Evolutionary conservation across 148 eudicot species (phyloP), one percentile per base, ranked within the genome.

Genomic region (Rhododendron kiyosumense): DNA sequence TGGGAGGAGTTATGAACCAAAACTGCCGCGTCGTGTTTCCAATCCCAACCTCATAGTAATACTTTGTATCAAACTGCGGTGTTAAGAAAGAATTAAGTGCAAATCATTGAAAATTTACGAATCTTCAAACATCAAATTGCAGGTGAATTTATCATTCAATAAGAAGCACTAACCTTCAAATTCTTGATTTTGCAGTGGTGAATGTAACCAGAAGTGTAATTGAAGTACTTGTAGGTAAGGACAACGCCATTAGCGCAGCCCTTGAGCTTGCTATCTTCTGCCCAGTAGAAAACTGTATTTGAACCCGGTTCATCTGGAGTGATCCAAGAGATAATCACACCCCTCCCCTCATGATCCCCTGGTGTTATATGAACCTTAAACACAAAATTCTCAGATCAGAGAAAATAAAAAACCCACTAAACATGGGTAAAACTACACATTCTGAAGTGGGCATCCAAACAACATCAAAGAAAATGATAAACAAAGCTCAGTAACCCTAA

Each of bases 321-420:
- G 78, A 90, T 89, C 96, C 98, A 95, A 49, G 98, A 94, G 81
- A 95, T 86, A 46, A 95, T 93, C 76, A 95, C 89, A 38, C 89
- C 95, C 81, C 86, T 92, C 61, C 96, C 98, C 85, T 84, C 91
- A 85, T 89, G 88, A 85, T 94, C 95, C 46, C 98, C 98, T 93
- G 94, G 98, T 69, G 96, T 94, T 86, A 95, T 93, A 84, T 94
- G 98, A 86, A 95, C 98, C 98, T 95, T 88, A 84, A 85, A 81
- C 38, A 46, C 81, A 86, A 49, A 59, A 10, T 79, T 65, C 14
- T 84, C 49, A 22, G 2, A 79, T 87, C 79, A 87, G 63, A 75
- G 84, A 82, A 82, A 7, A 28, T 51, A 41, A 48, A 11, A 30
- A 48, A 49, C 24, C 22, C 36, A 49, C 22, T 80, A 80, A 54